Percentiles rank a stretch among this genome's conserved stretches.
These are phyloP conservation scores for Dendryphion nanum DNA, from an alignment of 2,329 filamentous ascomycete genomes.

Conservation along the genomic window DNA sequence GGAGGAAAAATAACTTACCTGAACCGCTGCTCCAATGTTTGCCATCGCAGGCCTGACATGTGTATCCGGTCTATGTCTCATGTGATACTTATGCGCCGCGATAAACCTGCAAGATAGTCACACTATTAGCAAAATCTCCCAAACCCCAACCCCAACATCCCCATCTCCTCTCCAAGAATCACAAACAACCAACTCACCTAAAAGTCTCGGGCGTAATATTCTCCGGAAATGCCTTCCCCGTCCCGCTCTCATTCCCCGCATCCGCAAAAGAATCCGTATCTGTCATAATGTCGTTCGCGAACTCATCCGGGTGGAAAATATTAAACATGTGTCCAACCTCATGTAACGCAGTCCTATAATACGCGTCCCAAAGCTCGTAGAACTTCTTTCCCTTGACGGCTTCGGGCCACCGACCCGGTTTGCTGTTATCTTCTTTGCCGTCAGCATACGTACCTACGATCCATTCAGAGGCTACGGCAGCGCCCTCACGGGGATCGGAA, in stretches of 20 bases:
- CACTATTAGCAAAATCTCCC: too few relatives aligned
- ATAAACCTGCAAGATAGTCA: too few relatives aligned
- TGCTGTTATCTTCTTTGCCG: constrained; percentile 3
- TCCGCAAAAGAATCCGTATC: constrained; percentile 6
- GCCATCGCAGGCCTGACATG: constrained; percentile 7
- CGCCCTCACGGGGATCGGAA: constrained; percentile 6
- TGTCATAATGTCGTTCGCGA: constrained; percentile 5
- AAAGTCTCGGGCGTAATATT: constrained; percentile 4
- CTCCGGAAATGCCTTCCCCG: constrained; percentile 6
- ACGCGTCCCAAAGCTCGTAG: constrained; percentile 3
- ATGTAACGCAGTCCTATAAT: constrained; percentile 7
- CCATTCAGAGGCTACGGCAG: constrained; percentile 6
- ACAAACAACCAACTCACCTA: constrained; percentile 3
- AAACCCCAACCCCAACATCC: too few relatives aligned
- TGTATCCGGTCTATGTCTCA: constrained; percentile 10
- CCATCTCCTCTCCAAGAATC: too few relatives aligned
- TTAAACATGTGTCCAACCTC: constrained; percentile 11
- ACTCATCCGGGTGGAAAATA: constrained; percentile 6
- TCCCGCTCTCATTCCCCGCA: constrained; percentile 3
- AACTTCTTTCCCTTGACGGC: constrained; percentile 7
- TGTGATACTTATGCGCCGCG: constrained; percentile 4
- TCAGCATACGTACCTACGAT: constrained; percentile 6
- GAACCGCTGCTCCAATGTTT: constrained; percentile 4
- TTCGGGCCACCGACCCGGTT: constrained; percentile 1
- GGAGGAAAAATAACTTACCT: constrained; percentile 4